Conservation (phyloP, 2,329 filamentous ascomycete genomes). For the Blastomyces gilchristii region DNA sequence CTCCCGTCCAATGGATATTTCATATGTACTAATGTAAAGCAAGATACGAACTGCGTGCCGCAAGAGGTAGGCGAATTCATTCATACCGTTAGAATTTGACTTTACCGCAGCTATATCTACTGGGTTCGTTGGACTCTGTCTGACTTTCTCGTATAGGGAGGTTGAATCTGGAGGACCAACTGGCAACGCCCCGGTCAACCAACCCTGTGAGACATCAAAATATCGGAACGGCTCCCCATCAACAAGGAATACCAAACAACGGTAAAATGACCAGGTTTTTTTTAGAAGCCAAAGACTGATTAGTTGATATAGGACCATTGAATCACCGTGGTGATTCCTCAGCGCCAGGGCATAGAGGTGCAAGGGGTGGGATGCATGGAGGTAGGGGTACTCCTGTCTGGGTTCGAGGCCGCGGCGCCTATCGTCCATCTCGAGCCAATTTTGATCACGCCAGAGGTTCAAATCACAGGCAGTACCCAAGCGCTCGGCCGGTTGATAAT, state of each 20-base stretch:
- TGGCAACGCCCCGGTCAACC: neutral
- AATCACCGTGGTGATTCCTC: no score
- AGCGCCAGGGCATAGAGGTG: neutral
- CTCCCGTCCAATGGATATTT: neutral
- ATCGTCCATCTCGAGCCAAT: neutral
- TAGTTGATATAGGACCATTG: neutral
- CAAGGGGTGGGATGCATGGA: neutral
- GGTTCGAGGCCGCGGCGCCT: conserved; percentile 1
- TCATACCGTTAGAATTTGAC: neutral
- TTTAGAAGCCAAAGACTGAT: neutral
- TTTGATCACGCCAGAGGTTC: neutral
- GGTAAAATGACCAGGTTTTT: neutral
- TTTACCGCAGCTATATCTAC: neutral
- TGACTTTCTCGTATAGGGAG: conserved; percentile 4
- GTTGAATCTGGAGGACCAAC: neutral
- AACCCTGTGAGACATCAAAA: neutral
- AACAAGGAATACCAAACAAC: neutral
- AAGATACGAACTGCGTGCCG: conserved; percentile 10
- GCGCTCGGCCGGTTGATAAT: neutral
- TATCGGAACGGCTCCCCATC: neutral
- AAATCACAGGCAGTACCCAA: neutral
- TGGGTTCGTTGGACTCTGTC: neutral
- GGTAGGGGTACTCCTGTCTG: conserved; percentile 1
- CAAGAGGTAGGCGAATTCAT: conserved; percentile 8
- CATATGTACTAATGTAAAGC: conserved; percentile 4